Percentiles rank a stretch among this genome's conserved stretches.
These are phyloP conservation scores for Saccharomycopsis amapae DNA, from an alignment of 805 yeast genomes.

Conservation along the genomic window DNA sequence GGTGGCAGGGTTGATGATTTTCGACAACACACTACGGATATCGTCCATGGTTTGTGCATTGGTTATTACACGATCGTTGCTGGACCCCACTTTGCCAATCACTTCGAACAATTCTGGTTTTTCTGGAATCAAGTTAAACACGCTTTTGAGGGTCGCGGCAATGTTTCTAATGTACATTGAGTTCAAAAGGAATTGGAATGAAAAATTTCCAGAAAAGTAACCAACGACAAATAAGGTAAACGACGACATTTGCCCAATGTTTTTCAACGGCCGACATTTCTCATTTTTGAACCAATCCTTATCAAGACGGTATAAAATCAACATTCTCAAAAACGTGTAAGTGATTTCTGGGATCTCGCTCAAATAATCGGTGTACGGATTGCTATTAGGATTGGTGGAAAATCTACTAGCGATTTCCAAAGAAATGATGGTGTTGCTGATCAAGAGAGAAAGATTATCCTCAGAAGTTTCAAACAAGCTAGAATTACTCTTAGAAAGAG, in stretches of 20 bases:
- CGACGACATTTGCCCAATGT: neutral
- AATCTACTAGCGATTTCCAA: constrained; percentile 17
- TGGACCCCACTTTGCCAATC: neutral
- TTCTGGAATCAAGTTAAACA: constrained; percentile 4
- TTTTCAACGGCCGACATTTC: neutral
- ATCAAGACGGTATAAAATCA: neutral
- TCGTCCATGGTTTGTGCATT: neutral
- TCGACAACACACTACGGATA: neutral
- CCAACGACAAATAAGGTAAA: constrained; percentile 1
- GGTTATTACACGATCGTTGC: no score
- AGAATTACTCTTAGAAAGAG: no score
- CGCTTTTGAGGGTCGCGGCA: neutral
- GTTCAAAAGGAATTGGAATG: constrained; percentile 2
- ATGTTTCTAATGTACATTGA: neutral
- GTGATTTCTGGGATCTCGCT: constrained; percentile 17
- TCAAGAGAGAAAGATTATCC: neutral
- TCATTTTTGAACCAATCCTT: neutral
- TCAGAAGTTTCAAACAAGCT: no score
- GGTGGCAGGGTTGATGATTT: neutral
- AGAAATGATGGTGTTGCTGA: constrained; percentile 15
- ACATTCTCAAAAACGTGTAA: constrained; percentile 11
- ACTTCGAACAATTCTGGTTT: constrained; percentile 4
- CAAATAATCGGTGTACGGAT: constrained; percentile 15
- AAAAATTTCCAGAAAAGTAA: constrained; percentile 2
- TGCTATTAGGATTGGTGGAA: constrained; percentile 1